Evolutionary conservation across 495 filamentous ascomycete genomes (phyloP).

Genomic region (Aspergillus biplanus): DNA sequence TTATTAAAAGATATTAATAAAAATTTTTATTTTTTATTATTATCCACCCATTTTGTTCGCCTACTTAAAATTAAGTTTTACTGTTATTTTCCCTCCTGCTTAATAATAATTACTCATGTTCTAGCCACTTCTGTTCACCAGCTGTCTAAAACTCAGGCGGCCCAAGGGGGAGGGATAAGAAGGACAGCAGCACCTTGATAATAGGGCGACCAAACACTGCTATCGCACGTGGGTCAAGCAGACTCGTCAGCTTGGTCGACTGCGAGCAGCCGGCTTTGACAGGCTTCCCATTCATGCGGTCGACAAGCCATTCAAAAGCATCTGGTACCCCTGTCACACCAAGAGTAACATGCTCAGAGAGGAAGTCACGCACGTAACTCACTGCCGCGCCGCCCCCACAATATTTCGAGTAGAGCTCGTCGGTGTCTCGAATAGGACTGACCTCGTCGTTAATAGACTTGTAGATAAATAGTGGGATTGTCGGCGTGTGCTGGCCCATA

Average conservation of each 20-base stretch:
- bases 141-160: background rate
- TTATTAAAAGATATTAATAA: too few relatives aligned
- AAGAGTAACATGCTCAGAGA: conserved; percentile 25
- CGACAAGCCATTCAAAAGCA: conserved; percentile 29
- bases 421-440: conserved; percentile 42
- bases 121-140: too few relatives aligned
- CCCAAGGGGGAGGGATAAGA: conserved; percentile 15
- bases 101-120: too few relatives aligned
- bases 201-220: conserved; percentile 12
- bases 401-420: conserved; percentile 43
- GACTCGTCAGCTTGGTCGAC: conserved; percentile 21
- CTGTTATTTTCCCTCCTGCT: too few relatives aligned
- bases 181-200: conserved; percentile 3
- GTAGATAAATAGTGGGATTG: conserved; percentile 52
- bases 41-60: too few relatives aligned
- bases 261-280: conserved; percentile 19
- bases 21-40: too few relatives aligned
- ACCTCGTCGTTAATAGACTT: conserved; percentile 53
- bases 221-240: conserved; percentile 20
- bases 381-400: conserved; percentile 30
- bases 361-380: conserved; percentile 23
- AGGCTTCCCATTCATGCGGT: conserved; percentile 26
- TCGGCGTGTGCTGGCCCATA: conserved; percentile 35
- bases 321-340: conserved; percentile 23
- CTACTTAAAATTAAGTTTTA: too few relatives aligned